Percentiles rank a stretch among this genome's conserved stretches.
phyloP scores from a whole-genome alignment of 768 basidiomycete species.

The Nevesoporus exiguus region DNA sequence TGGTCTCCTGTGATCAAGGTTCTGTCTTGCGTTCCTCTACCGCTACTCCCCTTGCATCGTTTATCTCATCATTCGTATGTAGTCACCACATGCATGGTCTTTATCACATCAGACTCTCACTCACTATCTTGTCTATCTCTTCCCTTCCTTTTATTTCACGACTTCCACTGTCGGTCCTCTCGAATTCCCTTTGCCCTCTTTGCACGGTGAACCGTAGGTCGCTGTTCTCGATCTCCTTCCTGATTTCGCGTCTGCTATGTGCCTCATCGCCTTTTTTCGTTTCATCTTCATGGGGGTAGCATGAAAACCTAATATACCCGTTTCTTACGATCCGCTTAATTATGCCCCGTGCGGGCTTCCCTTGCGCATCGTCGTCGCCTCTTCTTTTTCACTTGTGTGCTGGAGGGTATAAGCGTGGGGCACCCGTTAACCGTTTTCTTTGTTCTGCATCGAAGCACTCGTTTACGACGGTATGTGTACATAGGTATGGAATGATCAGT shows the following conservation, averaged over 20 bases:
- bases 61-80: constrained; percentile 27
- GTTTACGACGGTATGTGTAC: constrained; percentile 15
- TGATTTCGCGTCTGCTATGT: not conserved
- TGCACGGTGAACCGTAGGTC: constrained; percentile 1
- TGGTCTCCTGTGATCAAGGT: constrained; percentile 52
- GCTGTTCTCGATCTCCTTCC: constrained; percentile 7
- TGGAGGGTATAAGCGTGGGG: not conserved
- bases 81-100: constrained; percentile 20
- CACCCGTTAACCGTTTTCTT: not conserved
- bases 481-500: constrained; percentile 13
- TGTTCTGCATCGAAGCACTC: constrained; percentile 2
- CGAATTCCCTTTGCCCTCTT: not conserved
- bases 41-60: constrained; percentile 12
- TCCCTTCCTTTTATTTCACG: constrained; percentile 1
- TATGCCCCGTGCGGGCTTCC: constrained; percentile 8
- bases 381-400: not conserved
- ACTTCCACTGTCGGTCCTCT: not conserved
- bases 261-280: not conserved
- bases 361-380: not conserved
- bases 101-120: constrained; percentile 23
- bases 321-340: constrained; percentile 23
- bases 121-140: constrained; percentile 24
- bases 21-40: not conserved
- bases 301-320: constrained; percentile 26
- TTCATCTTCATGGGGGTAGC: constrained; percentile 13